These are phyloP conservation scores for Acacia crassicarpa DNA, from an alignment of 306 rosid genomes.

Conservation along the genomic window DNA sequence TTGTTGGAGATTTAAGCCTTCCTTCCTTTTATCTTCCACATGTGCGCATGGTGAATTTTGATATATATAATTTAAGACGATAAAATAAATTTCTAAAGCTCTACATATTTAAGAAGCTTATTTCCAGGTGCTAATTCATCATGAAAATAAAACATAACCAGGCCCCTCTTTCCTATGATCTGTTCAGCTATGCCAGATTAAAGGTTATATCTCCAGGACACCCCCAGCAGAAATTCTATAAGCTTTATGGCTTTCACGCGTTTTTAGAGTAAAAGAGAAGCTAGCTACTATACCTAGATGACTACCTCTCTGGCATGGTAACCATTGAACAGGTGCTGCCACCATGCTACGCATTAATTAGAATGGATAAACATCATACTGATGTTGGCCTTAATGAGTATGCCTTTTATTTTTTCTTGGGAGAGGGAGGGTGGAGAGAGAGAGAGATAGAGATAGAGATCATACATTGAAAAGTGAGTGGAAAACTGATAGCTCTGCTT, in stretches of 20 bases:
- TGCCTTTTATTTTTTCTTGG: neutral
- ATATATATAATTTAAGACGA: neutral
- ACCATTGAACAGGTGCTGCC: conserved; percentile 2
- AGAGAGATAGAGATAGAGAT: conserved; percentile 18
- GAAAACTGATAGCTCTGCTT: conserved; percentile 79
- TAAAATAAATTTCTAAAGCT: neutral
- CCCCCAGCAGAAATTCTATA: conserved; percentile 5
- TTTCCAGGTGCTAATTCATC: neutral
- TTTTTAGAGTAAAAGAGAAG: neutral
- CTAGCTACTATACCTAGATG: neutral
- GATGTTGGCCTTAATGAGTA: neutral
- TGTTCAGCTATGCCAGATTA: conserved; percentile 20
- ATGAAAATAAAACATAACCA: neutral
- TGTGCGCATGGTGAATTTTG: neutral
- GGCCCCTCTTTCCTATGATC: neutral
- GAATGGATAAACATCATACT: conserved; percentile 3
- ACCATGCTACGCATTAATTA: conserved; percentile 3
- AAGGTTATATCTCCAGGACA: neutral
- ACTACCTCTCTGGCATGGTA: neutral
- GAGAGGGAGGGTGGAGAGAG: neutral
- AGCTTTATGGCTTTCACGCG: neutral
- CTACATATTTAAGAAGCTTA: neutral
- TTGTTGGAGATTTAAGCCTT: neutral
- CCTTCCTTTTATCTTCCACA: neutral
- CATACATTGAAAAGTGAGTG: conserved; percentile 76